Conservation (phyloP, 2,329 filamentous ascomycete species). For the Colletotrichum godetiae region DNA sequence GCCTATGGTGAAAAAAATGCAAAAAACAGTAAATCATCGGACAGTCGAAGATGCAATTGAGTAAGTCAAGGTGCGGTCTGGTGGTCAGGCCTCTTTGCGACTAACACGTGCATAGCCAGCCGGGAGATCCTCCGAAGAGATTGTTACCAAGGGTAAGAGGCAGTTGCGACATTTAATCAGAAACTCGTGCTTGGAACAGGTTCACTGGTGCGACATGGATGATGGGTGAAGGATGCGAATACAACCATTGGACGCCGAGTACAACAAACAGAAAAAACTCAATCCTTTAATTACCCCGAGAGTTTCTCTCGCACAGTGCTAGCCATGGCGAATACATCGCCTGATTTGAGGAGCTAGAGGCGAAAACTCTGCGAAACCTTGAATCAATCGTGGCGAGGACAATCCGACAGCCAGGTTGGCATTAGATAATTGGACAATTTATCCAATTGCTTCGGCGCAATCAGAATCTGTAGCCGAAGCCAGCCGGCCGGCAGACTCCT, state of each 20-base stretch:
- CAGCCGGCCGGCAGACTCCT: background rate
- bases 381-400: background rate
- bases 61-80: too few species aligned
- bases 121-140: too few species aligned
- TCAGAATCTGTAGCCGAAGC: background rate
- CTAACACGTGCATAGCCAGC: too few species aligned
- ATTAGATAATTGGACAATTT: constrained; percentile 9
- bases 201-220: background rate
- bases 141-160: background rate
- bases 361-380: background rate
- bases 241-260: background rate
- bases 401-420: background rate
- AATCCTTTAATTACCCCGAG: background rate
- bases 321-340: background rate
- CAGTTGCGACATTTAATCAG: background rate
- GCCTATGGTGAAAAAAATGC: too few species aligned
- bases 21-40: too few species aligned
- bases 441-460: background rate
- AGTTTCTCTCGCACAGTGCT: background rate
- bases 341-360: background rate
- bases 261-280: background rate
- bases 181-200: background rate
- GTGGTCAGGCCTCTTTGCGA: too few species aligned
- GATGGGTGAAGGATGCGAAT: background rate
- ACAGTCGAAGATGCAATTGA: too few species aligned